These are phyloP conservation scores for Coniochaeta sp. DNA, from an alignment of 2,329 filamentous ascomycete genomes.

Conservation along the genomic window DNA sequence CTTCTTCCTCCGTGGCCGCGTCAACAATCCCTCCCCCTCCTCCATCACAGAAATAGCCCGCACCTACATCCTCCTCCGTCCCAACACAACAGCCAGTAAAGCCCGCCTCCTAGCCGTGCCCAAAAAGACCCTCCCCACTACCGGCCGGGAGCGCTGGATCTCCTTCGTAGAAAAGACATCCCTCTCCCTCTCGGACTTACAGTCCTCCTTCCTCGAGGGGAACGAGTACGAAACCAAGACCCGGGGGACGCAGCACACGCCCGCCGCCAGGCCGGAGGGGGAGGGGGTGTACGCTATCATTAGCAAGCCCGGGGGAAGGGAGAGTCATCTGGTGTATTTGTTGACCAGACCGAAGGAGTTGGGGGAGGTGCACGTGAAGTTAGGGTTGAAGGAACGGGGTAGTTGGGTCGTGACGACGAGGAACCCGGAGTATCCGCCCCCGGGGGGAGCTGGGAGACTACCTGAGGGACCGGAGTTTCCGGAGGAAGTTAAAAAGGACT, in stretches of 20 bases:
- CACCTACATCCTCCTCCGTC: conserved; percentile 72
- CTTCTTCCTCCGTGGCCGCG: conserved; percentile 79
- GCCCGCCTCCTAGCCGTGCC: conserved; percentile 71
- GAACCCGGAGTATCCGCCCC: conserved; percentile 66
- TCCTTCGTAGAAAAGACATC: conserved; percentile 74
- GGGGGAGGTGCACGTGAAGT: conserved; percentile 65
- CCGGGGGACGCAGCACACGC: conserved; percentile 57
- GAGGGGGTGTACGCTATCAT: conserved; percentile 84
- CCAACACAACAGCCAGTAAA: conserved; percentile 60
- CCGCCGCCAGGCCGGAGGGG: conserved; percentile 67
- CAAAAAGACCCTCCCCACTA: conserved; percentile 74
- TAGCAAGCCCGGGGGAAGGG: conserved; percentile 55
- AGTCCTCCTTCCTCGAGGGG: conserved; percentile 61
- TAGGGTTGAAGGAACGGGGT: conserved; percentile 65
- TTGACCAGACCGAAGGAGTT: conserved; percentile 65
- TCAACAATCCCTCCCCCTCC: conserved; percentile 64
- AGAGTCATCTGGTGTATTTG: conserved; percentile 74
- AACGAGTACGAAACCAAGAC: conserved; percentile 72
- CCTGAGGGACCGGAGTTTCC: conserved; percentile 63
- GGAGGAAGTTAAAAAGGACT: conserved; percentile 42
- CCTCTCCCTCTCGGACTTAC: conserved; percentile 60
- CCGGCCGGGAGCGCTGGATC: conserved; percentile 65
- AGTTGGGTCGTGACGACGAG: conserved; percentile 75
- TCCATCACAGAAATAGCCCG: conserved; percentile 67
- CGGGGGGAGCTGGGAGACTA: conserved; percentile 50